phyloP scores from a whole-genome alignment of 2,329 filamentous ascomycete genomes.

The Colletotrichum liaoningense region DNA sequence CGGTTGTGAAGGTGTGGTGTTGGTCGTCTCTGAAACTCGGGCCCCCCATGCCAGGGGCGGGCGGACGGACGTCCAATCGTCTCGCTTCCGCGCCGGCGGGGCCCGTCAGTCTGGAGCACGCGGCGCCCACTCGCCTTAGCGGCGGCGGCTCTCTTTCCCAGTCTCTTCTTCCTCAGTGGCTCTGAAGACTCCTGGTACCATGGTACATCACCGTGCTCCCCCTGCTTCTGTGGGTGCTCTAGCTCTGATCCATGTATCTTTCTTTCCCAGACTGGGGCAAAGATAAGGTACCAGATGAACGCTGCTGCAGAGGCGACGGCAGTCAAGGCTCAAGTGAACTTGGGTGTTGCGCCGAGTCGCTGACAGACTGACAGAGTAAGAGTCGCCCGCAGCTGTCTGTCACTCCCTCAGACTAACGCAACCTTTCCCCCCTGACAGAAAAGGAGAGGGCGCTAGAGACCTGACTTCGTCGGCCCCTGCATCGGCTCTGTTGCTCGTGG shows the following conservation, averaged over 20 bases:
- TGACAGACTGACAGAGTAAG: background rate
- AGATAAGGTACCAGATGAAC: background rate
- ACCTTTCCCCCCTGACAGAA: slow-evolving; percentile 24
- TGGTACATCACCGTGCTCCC: background rate
- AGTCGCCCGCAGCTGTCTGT: background rate
- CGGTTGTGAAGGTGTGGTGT: slow-evolving; percentile 1
- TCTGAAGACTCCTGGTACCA: background rate
- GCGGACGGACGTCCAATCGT: slow-evolving; percentile 27
- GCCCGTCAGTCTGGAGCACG: slow-evolving; percentile 29
- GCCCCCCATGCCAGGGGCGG: slow-evolving; percentile 24
- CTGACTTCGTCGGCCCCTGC: slow-evolving; percentile 4
- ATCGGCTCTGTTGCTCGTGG: background rate
- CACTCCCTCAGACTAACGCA: slow-evolving; percentile 20
- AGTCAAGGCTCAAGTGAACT: no score
- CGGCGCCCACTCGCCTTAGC: slow-evolving; percentile 27
- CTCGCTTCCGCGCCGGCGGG: slow-evolving; percentile 21
- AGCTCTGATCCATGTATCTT: background rate
- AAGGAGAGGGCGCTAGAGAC: background rate
- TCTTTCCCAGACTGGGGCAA: background rate
- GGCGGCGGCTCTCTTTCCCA: slow-evolving; percentile 15
- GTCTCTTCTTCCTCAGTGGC: background rate
- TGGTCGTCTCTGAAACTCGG: slow-evolving; percentile 29
- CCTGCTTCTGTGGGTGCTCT: background rate
- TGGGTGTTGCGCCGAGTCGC: background rate
- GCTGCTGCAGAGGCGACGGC: background rate